phyloP scores from a whole-genome alignment of 805 yeast species.

The Metschnikowia noctiluminum region DNA sequence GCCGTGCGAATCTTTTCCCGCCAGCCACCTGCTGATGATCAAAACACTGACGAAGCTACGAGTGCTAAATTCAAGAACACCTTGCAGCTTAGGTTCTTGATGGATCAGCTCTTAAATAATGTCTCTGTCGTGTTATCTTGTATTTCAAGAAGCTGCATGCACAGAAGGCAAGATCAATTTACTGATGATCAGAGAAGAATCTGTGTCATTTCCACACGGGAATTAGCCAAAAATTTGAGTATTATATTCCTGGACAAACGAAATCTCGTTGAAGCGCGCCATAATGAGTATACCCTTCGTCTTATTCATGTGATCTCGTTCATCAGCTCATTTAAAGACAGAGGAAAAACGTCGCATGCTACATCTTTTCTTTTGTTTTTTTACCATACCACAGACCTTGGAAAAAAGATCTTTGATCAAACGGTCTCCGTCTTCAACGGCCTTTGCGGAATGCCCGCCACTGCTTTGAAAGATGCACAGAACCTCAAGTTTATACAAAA shows the following conservation, averaged over 20 bases:
- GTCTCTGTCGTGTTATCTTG: slow-evolving; percentile 42
- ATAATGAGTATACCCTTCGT: slow-evolving; percentile 32
- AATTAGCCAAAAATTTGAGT: slow-evolving; percentile 25
- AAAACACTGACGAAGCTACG: slow-evolving; percentile 31
- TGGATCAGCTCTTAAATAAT: slow-evolving; percentile 46
- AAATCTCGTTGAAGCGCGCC: slow-evolving; percentile 15
- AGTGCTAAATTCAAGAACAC: slow-evolving; percentile 64
- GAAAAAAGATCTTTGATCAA: neutral
- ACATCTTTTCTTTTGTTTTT: slow-evolving; percentile 46
- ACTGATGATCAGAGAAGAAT: slow-evolving; percentile 33
- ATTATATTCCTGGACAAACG: slow-evolving; percentile 20
- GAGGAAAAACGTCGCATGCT: slow-evolving; percentile 26
- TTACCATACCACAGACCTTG: slow-evolving; percentile 32
- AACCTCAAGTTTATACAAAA: slow-evolving; percentile 4
- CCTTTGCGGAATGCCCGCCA: slow-evolving; percentile 1
- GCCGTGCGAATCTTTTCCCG: slow-evolving; percentile 43
- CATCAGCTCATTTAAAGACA: slow-evolving; percentile 21
- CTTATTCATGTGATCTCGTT: slow-evolving; percentile 33
- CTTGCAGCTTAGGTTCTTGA: slow-evolving; percentile 50
- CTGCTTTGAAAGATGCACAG: neutral
- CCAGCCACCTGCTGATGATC: slow-evolving; percentile 35
- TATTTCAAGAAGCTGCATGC: slow-evolving; percentile 43
- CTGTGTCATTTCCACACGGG: slow-evolving; percentile 41
- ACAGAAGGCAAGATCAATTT: slow-evolving; percentile 45
- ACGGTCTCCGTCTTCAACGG: slow-evolving; percentile 4